phyloP scores from a whole-genome alignment of 768 basidiomycete species.

The Suillus sp. region DNA sequence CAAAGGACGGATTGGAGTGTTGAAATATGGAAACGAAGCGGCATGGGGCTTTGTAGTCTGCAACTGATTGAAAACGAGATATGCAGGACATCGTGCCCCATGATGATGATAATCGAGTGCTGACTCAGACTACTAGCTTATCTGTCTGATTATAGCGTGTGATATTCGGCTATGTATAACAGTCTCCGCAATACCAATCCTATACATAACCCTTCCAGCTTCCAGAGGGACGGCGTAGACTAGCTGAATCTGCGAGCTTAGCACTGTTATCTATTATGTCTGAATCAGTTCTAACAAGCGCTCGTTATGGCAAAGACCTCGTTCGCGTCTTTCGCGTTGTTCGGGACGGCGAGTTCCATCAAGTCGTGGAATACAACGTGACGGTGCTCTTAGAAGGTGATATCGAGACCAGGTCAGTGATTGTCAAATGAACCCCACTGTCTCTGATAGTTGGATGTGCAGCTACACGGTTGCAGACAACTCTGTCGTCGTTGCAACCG shows the following conservation, averaged over 20 bases:
- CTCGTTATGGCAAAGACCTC: slow-evolving; percentile 87
- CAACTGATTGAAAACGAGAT: neutral
- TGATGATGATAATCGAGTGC: neutral
- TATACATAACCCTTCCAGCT: no score
- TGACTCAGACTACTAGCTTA: slow-evolving; percentile 1
- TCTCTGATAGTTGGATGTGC: neutral
- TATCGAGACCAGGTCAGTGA: slow-evolving; percentile 66
- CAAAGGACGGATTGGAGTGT: neutral
- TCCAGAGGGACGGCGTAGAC: no score
- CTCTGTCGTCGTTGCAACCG: slow-evolving; percentile 84
- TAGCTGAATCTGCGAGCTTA: neutral
- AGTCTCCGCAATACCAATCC: neutral
- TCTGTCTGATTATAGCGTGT: slow-evolving; percentile 1
- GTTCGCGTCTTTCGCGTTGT: slow-evolving; percentile 87
- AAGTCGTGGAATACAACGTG: slow-evolving; percentile 85
- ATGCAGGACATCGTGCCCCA: neutral
- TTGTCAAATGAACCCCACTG: neutral
- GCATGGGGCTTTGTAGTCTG: neutral
- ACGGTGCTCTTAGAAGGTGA: slow-evolving; percentile 80
- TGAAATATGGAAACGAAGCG: neutral
- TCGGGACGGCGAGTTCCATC: slow-evolving; percentile 64
- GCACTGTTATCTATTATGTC: slow-evolving; percentile 2
- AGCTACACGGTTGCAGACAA: slow-evolving; percentile 93
- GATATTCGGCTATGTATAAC: neutral
- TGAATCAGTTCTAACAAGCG: slow-evolving; percentile 40